phyloP scores from a whole-genome alignment of 148 eudicot genomes.

The Diospyros kaki region DNA sequence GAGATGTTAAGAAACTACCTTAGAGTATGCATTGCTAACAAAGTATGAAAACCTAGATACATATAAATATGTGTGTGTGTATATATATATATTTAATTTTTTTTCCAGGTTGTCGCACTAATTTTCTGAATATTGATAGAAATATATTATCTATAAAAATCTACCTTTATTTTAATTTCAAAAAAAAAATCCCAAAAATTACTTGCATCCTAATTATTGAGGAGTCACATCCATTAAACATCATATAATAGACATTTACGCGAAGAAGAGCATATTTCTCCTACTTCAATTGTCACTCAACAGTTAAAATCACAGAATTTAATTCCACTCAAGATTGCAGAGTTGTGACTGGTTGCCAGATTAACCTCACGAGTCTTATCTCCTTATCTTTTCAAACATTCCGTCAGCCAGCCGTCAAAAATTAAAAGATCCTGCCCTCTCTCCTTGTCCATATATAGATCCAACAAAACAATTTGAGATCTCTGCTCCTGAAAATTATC shows the following conservation, averaged over 20 bases:
- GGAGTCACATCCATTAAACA: neutral
- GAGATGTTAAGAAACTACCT: no score
- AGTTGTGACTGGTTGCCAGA: constrained; percentile 10
- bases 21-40: no score
- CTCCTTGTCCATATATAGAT: constrained; percentile 10
- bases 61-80: no score
- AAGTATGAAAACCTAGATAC: no score
- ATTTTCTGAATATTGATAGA: no score
- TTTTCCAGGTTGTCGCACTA: no score
- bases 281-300: neutral
- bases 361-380: constrained; percentile 15
- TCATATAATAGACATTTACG: neutral
- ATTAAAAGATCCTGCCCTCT: neutral
- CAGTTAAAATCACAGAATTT: no score
- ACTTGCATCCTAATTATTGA: neutral
- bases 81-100: no score
- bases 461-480: neutral
- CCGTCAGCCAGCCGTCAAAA: constrained; percentile 14
- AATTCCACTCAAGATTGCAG: neutral
- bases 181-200: no score
- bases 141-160: no score
- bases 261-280: neutral
- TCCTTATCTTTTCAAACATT: constrained; percentile 33
- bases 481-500: neutral
- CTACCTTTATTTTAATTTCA: no score